Conservation (phyloP, 192 early-diverging fungal species). For the Backusella morwellensis region DNA sequence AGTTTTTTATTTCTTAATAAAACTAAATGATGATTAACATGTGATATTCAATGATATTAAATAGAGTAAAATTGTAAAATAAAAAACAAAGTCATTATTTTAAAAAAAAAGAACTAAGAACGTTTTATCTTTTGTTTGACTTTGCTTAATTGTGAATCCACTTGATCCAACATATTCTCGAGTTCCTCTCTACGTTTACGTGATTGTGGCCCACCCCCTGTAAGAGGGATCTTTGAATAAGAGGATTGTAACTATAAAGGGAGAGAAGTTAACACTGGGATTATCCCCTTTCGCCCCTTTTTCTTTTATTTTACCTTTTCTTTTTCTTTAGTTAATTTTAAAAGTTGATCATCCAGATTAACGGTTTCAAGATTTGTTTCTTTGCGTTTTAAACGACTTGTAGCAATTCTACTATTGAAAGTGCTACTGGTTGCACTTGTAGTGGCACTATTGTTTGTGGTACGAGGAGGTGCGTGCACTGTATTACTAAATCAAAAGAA, state of each 20-base stretch:
- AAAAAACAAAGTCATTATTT: neutral
- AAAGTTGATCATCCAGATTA: slow-evolving; percentile 42
- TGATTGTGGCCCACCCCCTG: slow-evolving; percentile 48
- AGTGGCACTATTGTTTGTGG: neutral
- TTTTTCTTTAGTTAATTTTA: slow-evolving; percentile 45
- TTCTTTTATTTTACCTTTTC: slow-evolving; percentile 20
- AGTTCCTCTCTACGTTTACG: slow-evolving; percentile 46
- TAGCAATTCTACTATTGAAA: neutral
- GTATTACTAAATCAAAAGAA: neutral
- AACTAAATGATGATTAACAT: neutral
- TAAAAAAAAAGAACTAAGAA: neutral
- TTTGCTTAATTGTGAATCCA: slow-evolving; percentile 49
- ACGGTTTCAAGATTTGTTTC: slow-evolving; percentile 10
- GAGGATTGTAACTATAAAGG: slow-evolving; percentile 42
- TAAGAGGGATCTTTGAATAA: slow-evolving; percentile 49
- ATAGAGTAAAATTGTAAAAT: neutral
- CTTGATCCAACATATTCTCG: slow-evolving; percentile 48
- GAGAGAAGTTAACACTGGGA: neutral
- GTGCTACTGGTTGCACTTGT: neutral
- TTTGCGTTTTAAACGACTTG: neutral
- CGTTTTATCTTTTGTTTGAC: slow-evolving; percentile 45
- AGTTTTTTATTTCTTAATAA: neutral
- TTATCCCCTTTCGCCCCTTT: neutral
- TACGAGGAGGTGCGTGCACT: slow-evolving; percentile 19
- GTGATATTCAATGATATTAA: neutral